Evolutionary conservation across 2,329 filamentous ascomycete genomes (phyloP).

Genomic region (Aureobasidium melanogenum): DNA sequence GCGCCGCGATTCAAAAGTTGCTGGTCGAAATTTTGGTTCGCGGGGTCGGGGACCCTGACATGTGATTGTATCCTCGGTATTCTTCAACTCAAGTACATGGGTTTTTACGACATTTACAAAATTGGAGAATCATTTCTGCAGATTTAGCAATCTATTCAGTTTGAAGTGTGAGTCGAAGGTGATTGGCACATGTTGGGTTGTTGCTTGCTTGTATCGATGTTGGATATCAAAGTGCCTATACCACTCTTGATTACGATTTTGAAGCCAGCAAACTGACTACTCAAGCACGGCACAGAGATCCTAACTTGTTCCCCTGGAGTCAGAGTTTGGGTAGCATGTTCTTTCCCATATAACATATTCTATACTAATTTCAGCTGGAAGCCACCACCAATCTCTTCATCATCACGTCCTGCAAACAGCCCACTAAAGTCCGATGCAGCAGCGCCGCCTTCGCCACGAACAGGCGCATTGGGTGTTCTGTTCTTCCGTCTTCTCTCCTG

Average conservation of each 20-base stretch:
- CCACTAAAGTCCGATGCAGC: constrained; percentile 40
- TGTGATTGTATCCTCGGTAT: not conserved
- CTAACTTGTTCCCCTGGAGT: no score
- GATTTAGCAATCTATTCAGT: no score
- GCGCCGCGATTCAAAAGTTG: not conserved
- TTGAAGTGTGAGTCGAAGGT: no score
- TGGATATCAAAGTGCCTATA: no score
- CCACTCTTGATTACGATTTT: no score
- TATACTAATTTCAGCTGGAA: constrained; percentile 31
- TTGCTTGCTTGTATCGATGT: no score
- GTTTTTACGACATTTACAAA: no score
- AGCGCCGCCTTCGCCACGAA: constrained; percentile 58
- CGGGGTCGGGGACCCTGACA: constrained; percentile 6
- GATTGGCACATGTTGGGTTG: no score
- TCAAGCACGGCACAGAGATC: no score
- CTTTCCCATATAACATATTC: not conserved
- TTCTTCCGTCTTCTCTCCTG: constrained; percentile 69
- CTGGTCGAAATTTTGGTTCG: constrained; percentile 4
- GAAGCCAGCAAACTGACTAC: no score
- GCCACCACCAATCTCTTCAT: constrained; percentile 39
- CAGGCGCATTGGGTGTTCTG: constrained; percentile 75
- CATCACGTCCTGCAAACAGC: constrained; percentile 40
- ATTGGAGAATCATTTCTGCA: no score
- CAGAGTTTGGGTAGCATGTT: not conserved
- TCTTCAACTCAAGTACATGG: no score